A percentile compares a stretch with the other conserved stretches of the same genome.
These are phyloP conservation scores for Blastobotrys illinoisensis DNA, from an alignment of 1,139 yeast species.

Conservation along the genomic window DNA sequence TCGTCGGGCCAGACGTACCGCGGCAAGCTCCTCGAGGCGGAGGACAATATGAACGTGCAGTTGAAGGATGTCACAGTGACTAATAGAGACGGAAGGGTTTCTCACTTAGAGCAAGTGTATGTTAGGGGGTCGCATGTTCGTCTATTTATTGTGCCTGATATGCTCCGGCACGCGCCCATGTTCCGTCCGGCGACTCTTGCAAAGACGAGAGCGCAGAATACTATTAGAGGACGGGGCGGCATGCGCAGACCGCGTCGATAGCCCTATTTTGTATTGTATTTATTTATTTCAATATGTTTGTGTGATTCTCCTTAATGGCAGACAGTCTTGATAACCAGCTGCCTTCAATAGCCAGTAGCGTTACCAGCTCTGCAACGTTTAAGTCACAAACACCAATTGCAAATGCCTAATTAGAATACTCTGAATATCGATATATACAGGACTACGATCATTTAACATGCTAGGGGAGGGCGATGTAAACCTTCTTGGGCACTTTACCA, in stretches of 20 bases:
- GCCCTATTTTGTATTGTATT: neutral
- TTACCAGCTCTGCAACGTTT: too few species aligned
- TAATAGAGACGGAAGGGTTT: constrained; percentile 65
- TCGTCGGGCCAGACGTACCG: constrained; percentile 82
- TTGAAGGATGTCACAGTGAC: constrained; percentile 79
- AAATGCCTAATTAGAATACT: too few species aligned
- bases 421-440: too few species aligned
- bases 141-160: constrained; percentile 82
- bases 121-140: constrained; percentile 88
- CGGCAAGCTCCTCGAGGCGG: constrained; percentile 74
- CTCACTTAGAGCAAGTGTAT: constrained; percentile 79
- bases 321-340: too few species aligned
- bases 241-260: constrained; percentile 5
- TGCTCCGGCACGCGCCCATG: constrained; percentile 76
- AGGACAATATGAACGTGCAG: constrained; percentile 92
- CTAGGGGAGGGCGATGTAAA: too few species aligned
- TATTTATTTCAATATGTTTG: neutral
- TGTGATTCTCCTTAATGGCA: too few species aligned
- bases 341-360: too few species aligned
- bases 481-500: too few species aligned
- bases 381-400: too few species aligned
- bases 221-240: constrained; percentile 20
- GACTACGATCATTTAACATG: too few species aligned
- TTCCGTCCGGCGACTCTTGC: constrained; percentile 44
- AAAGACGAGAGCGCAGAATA: constrained; percentile 22